Evolutionary conservation across 2,329 filamentous ascomycete species (phyloP), one percentile per base, ranked within the genome.

Genomic region (Hymenotorrendiella dingleyae): DNA sequence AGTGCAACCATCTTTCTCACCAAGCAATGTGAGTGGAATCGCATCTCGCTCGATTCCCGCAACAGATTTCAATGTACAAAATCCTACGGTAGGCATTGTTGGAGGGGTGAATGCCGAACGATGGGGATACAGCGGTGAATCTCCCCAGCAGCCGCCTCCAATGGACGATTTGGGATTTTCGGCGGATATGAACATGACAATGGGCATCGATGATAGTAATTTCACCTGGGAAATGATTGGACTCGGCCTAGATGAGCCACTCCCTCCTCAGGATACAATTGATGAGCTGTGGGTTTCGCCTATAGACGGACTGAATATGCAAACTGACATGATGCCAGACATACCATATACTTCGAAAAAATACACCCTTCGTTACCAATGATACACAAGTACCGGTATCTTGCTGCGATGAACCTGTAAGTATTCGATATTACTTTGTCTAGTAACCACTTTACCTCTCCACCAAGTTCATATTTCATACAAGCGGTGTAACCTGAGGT

Each of bases 261-360:
- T 86, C 10, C 82, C 82, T 3, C 66, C 71, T 11, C 78, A 79
- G 50, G 80, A 85, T 41, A 73, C 79, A 6, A 74, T 95, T 51
- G 86, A 96, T 56, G 89, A 96, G 59, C 68, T 98, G 79, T 88
- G 70, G 59, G 75, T 66, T 22, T 17, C 35, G 23, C 28, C 41
- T 16, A 17, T 16, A 6, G 36, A 21, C 20, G 22, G 5, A 30
- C 22, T 45, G 33, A 14, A 21, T 46, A 42, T 52, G 60, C 23
- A 55, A 38, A 38, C 40, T 43, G 54, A 30, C 54, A 41, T 11
- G 27, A 37, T 24, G 26, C 20, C 59, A 86, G 81, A 47, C 84
- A 94, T 57, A 76, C 86, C 55, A 80, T 93, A 20, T 98, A 86
- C 64, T 97, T 97, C 60, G 81, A 90, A 43, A 96, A 94, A 63